Base-by-base conservation (phyloP, 805 yeast species). In the Maudiozyma saulgeensis region DNA sequence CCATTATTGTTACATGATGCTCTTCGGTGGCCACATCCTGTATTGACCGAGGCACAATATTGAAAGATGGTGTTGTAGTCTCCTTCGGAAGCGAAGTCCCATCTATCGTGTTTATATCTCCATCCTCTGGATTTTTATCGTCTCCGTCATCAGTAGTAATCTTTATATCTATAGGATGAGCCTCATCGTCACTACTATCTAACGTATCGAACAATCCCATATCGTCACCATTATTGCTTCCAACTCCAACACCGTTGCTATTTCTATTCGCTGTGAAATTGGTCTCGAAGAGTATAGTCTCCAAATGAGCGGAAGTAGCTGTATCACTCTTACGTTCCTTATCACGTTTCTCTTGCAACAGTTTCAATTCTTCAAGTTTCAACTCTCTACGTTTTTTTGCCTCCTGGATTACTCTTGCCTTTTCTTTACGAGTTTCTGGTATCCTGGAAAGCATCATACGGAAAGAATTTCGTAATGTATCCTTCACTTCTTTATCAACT, bases 331-430 rank as follows among this genome's bases (percentile, higher is more conserved):
- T 64, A 55, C 55, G 60, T 31, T 63, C 58, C 42, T 58, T 57
- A 39, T 53, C 56, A 31, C 53, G 49, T 65, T 68, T 51, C 51
- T 62, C 68, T 47, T 67, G 67, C 35, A 73, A 69, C 1, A 51
- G 48, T 31, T 58, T 58, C 45, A 75, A 50, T 6, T 68, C 61
- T 6, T 49, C 49, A 6, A 66, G 42, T 3, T 72, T 68, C 45
- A 51, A 56, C 34, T 60, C 61, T 51, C 64, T 64, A 46, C 63
- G 68, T 50, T 53, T 54, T 44, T 69, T 73, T 54, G 68, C 66
- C 49, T 60, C 54, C 52, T 50, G 49, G 51, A 63, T 46, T 50
- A 55, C 61, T 42, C 56, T 50, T 46, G 60, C 47, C 51, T 59
- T 46, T 37, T 49, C 44, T 55, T 53, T 35, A 45, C 55, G 47